These are phyloP conservation scores for Thymus quinquecostatus DNA, from an alignment of 257 asterid species.

Conservation along the genomic window DNA sequence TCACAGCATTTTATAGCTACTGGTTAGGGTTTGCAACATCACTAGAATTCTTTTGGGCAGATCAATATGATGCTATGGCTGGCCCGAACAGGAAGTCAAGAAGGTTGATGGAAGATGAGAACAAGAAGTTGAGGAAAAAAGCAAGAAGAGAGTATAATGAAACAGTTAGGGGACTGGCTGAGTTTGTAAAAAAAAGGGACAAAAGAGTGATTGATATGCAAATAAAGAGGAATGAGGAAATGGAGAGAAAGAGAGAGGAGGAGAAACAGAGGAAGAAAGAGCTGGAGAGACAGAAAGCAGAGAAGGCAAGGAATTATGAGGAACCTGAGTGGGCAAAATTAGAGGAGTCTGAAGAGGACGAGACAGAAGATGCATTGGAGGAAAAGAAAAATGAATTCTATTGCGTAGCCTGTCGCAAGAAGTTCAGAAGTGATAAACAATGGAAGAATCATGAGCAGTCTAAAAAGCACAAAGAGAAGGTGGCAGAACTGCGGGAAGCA, in stretches of 20 bases:
- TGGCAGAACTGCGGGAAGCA: constrained; percentile 78
- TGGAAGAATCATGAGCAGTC: constrained; percentile 99
- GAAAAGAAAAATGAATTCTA: constrained; percentile 72
- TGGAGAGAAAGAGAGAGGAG: constrained; percentile 76
- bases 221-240: constrained; percentile 79
- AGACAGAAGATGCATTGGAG: constrained; percentile 49
- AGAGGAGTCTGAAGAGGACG: constrained; percentile 71
- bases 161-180: constrained; percentile 88
- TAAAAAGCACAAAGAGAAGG: constrained; percentile 92
- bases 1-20: constrained; percentile 83
- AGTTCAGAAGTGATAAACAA: constrained; percentile 93
- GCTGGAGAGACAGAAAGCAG: constrained; percentile 82
- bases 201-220: constrained; percentile 95
- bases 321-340: constrained; percentile 88
- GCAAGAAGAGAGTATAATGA: constrained; percentile 87
- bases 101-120: constrained; percentile 93
- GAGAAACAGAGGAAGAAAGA: constrained; percentile 80
- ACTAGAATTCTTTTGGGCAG: constrained; percentile 92
- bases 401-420: constrained; percentile 90
- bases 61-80: constrained; percentile 81
- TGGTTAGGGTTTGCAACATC: constrained; percentile 78
- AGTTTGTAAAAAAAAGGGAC: constrained; percentile 92
- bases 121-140: constrained; percentile 86
- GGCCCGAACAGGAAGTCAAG: constrained; percentile 83
- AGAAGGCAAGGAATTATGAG: constrained; percentile 67